Percentiles rank a stretch among this genome's conserved stretches.
Evolutionary conservation across 2,329 filamentous ascomycete species (phyloP).

Genomic region (Fusarium sp.): DNA sequence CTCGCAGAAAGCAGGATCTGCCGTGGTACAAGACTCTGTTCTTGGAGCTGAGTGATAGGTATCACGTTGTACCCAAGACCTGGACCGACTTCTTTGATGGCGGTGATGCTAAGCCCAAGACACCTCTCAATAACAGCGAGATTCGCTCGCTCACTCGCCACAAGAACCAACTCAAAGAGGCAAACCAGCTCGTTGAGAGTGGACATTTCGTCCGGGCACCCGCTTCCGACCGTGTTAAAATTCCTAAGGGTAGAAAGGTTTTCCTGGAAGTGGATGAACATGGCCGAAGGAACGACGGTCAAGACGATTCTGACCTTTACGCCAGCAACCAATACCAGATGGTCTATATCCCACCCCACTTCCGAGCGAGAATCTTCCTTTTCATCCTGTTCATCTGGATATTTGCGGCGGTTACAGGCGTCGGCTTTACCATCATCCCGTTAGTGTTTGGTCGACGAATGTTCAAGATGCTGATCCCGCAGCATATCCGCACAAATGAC

Average conservation of each 20-base stretch:
- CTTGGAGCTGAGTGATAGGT: constrained; percentile 57
- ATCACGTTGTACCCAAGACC: constrained; percentile 62
- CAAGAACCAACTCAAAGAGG: constrained; percentile 60
- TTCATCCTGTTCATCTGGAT: constrained; percentile 94
- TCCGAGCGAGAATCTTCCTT: constrained; percentile 79
- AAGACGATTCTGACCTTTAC: constrained; percentile 61
- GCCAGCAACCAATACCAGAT: constrained; percentile 72
- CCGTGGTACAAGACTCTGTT: constrained; percentile 58
- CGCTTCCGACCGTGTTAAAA: constrained; percentile 93
- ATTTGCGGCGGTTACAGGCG: constrained; percentile 88
- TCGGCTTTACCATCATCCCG: constrained; percentile 86
- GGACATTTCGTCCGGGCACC: constrained; percentile 92
- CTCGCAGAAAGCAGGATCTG: constrained; percentile 47
- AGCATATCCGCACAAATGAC: constrained; percentile 83
- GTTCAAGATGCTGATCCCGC: constrained; percentile 77
- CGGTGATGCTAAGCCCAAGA: constrained; percentile 57
- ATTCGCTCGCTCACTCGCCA: constrained; percentile 51
- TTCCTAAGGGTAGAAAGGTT: constrained; percentile 83
- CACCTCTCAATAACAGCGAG: constrained; percentile 51
- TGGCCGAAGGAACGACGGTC: constrained; percentile 71
- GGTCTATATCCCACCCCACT: constrained; percentile 87
- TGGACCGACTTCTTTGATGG: constrained; percentile 68
- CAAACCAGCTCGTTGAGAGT: constrained; percentile 70
- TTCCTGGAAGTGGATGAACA: constrained; percentile 79
- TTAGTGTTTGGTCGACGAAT: constrained; percentile 85